Conservation (phyloP, 768 basidiomycete genomes). For the Gloeopeniophorella convolvens region DNA sequence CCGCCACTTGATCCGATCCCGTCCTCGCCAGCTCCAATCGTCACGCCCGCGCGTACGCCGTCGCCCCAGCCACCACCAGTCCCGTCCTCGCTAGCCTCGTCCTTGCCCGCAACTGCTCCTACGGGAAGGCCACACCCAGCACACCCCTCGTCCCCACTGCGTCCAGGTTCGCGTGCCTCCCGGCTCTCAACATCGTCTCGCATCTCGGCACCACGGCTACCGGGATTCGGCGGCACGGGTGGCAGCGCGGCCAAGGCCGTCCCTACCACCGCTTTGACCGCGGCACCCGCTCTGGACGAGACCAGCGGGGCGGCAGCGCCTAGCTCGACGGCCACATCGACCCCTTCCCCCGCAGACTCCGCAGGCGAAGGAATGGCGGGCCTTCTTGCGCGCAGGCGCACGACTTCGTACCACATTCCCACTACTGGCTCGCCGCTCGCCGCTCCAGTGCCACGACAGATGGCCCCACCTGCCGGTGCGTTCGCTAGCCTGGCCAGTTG, state of each 20-base stretch:
- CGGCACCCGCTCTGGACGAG: conserved; percentile 28
- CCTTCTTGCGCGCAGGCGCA: conserved; percentile 40
- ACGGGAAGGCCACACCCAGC: conserved; percentile 5
- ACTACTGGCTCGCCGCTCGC: conserved; percentile 24
- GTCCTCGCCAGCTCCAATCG: not conserved
- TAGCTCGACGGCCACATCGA: conserved; percentile 8
- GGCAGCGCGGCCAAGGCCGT: conserved; percentile 64
- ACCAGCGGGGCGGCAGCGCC: not conserved
- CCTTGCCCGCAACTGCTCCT: not conserved
- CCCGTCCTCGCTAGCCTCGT: not conserved
- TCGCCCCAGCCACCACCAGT: conserved; percentile 22
- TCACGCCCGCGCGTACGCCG: conserved; percentile 25
- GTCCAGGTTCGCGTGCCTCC: conserved; percentile 69
- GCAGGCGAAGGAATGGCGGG: conserved; percentile 55
- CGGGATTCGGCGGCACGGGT: conserved; percentile 49
- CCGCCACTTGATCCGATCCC: conserved; percentile 22
- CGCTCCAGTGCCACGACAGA: conserved; percentile 26
- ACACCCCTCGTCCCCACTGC: conserved; percentile 37
- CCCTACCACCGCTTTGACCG: conserved; percentile 39
- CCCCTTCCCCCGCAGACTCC: conserved; percentile 55
- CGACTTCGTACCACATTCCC: conserved; percentile 54
- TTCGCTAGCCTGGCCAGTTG: conserved; percentile 29
- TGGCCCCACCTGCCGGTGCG: conserved; percentile 16
- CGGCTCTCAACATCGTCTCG: conserved; percentile 61
- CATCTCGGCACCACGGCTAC: conserved; percentile 59